phyloP scores from a whole-genome alignment of 179 eudicot genomes.

The Corrigiola litoralis region DNA sequence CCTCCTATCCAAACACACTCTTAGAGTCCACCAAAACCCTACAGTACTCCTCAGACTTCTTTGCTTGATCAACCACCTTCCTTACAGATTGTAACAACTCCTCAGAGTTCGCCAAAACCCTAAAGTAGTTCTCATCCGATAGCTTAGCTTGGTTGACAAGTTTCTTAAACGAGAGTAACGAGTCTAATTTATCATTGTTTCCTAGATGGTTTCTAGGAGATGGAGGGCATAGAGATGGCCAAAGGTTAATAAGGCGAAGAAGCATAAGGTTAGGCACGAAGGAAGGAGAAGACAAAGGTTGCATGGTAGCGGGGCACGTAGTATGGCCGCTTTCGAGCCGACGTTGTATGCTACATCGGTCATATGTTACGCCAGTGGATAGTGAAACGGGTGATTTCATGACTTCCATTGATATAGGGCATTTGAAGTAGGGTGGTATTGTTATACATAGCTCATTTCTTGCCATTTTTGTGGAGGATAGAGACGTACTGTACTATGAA shows the following conservation, averaged over 20 bases:
- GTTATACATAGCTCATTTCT: slow-evolving; percentile 41
- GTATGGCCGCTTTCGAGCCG: slow-evolving; percentile 84
- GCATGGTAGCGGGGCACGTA: slow-evolving; percentile 94
- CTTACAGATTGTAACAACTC: not conserved
- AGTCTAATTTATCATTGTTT: not conserved
- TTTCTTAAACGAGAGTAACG: slow-evolving; percentile 7
- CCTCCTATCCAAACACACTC: no score
- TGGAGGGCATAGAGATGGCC: slow-evolving; percentile 33
- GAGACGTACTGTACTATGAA: not conserved
- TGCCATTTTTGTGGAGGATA: slow-evolving; percentile 27
- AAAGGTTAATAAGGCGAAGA: slow-evolving; percentile 66
- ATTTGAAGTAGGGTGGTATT: slow-evolving; percentile 57
- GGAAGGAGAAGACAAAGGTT: slow-evolving; percentile 52
- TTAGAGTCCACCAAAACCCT: slow-evolving; percentile 19
- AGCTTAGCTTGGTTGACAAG: not conserved
- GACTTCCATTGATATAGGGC: slow-evolving; percentile 72
- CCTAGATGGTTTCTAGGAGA: not conserved
- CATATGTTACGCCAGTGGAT: slow-evolving; percentile 85
- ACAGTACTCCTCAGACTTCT: slow-evolving; percentile 1
- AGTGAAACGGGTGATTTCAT: slow-evolving; percentile 87
- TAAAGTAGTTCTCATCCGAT: not conserved
- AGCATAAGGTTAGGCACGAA: slow-evolving; percentile 78
- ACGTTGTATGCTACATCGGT: slow-evolving; percentile 68
- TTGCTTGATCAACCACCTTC: not conserved
- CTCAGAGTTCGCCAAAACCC: not conserved